Evolutionary conservation across 78 protist species (phyloP).

Genomic region (Paratrimastix pyriformis): DNA sequence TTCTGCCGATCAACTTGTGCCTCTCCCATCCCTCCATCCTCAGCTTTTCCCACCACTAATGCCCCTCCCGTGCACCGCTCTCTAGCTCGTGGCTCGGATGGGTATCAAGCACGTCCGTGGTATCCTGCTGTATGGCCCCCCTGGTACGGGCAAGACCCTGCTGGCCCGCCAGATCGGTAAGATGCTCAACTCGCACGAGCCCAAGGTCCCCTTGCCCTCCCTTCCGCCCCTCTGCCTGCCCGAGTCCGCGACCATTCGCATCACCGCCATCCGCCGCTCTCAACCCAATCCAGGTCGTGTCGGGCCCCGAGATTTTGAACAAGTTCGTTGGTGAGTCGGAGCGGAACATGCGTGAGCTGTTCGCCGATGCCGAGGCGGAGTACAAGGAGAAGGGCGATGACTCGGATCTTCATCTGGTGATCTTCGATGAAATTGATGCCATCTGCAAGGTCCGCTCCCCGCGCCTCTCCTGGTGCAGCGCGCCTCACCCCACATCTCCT

Average conservation of each 20-base stretch:
- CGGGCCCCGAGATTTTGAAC: constrained; percentile 77
- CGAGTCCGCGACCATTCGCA: too few species aligned
- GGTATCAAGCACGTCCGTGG: constrained; percentile 38
- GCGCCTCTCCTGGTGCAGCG: too few species aligned
- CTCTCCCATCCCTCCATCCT: not conserved
- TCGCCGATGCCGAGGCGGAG: constrained; percentile 78
- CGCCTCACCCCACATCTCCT: constrained; percentile 46
- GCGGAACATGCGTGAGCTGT: constrained; percentile 87
- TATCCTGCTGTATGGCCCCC: constrained; percentile 91
- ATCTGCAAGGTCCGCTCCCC: constrained; percentile 85
- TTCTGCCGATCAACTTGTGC: not conserved
- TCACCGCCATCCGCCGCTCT: too few species aligned
- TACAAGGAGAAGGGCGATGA: constrained; percentile 70
- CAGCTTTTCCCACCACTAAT: not conserved
- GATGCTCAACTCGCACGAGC: constrained; percentile 79
- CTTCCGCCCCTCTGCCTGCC: too few species aligned
- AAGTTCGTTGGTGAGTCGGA: constrained; percentile 85
- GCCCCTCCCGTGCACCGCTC: constrained; percentile 9
- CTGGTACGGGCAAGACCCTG: constrained; percentile 97
- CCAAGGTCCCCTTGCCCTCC: not conserved
- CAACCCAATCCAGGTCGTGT: too few species aligned
- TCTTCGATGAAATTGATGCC: constrained; percentile 97
- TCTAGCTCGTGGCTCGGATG: not conserved
- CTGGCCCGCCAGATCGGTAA: constrained; percentile 97
- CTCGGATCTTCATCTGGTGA: constrained; percentile 86